Conservation (phyloP, 371 early-diverging fungal genomes). For the Amoeboaphelidium occidentale region DNA sequence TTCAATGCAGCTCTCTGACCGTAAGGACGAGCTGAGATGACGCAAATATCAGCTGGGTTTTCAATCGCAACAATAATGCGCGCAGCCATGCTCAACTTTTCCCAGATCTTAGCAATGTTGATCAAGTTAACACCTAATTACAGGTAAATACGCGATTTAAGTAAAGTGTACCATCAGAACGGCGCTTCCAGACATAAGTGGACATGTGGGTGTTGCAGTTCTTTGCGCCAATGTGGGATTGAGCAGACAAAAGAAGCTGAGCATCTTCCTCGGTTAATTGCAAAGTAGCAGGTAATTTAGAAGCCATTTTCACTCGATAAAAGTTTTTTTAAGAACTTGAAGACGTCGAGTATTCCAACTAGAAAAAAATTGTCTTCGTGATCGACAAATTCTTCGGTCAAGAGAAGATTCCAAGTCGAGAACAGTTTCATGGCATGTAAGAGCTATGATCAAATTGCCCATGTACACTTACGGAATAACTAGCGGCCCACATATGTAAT, state of each 20-base stretch:
- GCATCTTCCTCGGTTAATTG: conserved; percentile 66
- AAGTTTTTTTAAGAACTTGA: not conserved
- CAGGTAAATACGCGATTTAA: not conserved
- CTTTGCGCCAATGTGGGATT: conserved; percentile 59
- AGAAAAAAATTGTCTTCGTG: not conserved
- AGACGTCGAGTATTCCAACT: not conserved
- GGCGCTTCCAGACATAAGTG: conserved; percentile 77
- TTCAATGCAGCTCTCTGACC: conserved; percentile 97
- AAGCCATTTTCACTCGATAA: not conserved
- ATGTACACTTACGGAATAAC: not conserved
- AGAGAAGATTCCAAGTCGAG: not conserved
- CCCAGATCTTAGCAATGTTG: conserved; percentile 97
- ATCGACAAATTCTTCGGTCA: not conserved
- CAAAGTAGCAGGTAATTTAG: conserved; percentile 23
- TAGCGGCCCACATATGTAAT: not conserved
- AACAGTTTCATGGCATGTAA: not conserved
- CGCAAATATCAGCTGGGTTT: conserved; percentile 83
- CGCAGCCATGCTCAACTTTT: conserved; percentile 96
- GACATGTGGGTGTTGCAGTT: conserved; percentile 70
- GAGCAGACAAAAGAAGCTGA: conserved; percentile 70
- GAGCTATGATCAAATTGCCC: not conserved
- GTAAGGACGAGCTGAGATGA: conserved; percentile 85
- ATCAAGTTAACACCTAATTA: conserved; percentile 66
- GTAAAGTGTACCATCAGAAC: conserved; percentile 46
- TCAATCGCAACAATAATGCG: conserved; percentile 88